phyloP scores from a whole-genome alignment of 169 alveolate species.

The Babesia bovis region DNA sequence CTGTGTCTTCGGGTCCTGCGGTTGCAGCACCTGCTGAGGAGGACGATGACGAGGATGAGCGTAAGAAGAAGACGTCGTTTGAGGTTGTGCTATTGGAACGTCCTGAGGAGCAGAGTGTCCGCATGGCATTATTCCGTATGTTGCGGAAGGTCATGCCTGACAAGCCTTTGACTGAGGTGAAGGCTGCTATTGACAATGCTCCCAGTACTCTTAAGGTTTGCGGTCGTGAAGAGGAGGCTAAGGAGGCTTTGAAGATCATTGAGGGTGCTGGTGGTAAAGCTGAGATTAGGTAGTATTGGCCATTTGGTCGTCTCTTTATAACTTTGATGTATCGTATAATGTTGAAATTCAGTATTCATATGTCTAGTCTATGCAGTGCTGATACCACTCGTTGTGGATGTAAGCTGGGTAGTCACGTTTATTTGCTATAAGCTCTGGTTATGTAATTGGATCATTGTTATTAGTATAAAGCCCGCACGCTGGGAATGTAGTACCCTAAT shows the following conservation, averaged over 20 bases:
- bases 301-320: too few species aligned
- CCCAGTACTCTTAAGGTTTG: constrained; percentile 69
- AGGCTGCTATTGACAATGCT: constrained; percentile 72
- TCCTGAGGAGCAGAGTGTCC: constrained; percentile 45
- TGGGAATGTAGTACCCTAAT: too few species aligned
- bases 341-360: too few species aligned
- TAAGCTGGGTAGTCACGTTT: too few species aligned
- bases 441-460: too few species aligned
- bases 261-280: constrained; percentile 49
- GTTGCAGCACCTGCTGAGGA: constrained; percentile 56
- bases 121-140: constrained; percentile 64
- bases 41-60: constrained; percentile 70
- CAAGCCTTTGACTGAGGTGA: constrained; percentile 64
- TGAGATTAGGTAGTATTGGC: background rate
- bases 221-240: constrained; percentile 65
- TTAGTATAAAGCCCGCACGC: too few species aligned
- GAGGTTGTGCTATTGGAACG: constrained; percentile 68
- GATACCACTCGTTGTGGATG: too few species aligned
- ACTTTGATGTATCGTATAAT: too few species aligned
- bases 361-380: too few species aligned
- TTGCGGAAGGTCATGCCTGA: constrained; percentile 68
- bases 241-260: constrained; percentile 29
- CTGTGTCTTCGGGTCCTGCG: constrained; percentile 40
- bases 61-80: constrained; percentile 53
- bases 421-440: too few species aligned